These are phyloP conservation scores for Calocybe gangraenosa DNA, from an alignment of 768 basidiomycete genomes.

Conservation along the genomic window DNA sequence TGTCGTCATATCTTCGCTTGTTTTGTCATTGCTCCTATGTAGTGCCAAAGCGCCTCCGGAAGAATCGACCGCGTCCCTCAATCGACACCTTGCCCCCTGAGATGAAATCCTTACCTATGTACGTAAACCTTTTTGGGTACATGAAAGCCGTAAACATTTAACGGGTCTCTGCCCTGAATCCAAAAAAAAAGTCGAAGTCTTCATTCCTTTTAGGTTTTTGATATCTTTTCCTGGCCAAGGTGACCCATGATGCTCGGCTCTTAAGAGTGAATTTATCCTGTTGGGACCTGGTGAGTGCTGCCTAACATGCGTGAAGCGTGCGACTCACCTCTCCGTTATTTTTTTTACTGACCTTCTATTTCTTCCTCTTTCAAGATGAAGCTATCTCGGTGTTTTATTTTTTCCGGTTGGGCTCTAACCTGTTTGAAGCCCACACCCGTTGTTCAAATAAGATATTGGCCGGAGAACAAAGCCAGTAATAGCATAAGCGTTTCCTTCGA, in stretches of 20 bases:
- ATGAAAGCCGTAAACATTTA: slow-evolving; percentile 4
- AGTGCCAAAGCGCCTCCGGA: neutral
- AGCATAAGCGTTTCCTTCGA: too few relatives aligned
- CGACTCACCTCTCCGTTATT: neutral
- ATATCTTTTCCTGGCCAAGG: neutral
- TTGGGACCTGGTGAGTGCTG: neutral
- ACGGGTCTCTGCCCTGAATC: slow-evolving; percentile 2
- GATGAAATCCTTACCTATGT: neutral
- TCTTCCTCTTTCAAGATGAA: too few relatives aligned
- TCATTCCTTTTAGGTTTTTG: neutral
- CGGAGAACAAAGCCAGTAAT: too few relatives aligned
- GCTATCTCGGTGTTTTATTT: too few relatives aligned
- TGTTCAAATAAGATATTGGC: too few relatives aligned
- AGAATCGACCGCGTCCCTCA: neutral
- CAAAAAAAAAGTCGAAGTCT: neutral
- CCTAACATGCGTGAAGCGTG: neutral
- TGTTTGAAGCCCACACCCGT: too few relatives aligned
- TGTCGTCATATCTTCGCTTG: neutral
- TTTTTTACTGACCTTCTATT: too few relatives aligned
- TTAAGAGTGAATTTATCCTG: neutral
- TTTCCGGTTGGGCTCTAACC: too few relatives aligned
- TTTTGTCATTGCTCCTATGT: neutral
- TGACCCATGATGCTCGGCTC: neutral
- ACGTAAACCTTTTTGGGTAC: neutral
- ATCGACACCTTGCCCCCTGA: neutral